phyloP scores from a whole-genome alignment of 495 filamentous ascomycete genomes.

The Aspergillus avenaceus region DNA sequence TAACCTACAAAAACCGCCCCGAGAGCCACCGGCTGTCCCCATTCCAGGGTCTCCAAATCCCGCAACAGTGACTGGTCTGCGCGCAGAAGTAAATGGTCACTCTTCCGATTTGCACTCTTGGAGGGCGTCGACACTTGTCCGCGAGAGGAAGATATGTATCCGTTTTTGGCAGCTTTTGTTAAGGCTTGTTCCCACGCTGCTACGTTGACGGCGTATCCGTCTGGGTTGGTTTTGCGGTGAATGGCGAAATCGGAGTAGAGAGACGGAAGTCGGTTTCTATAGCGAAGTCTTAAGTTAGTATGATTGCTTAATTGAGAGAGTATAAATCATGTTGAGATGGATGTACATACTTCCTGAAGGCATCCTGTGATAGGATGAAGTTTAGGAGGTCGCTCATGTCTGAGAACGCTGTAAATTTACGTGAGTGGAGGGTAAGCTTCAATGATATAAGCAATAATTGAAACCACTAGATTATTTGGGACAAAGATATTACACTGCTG shows the following conservation, averaged over 20 bases:
- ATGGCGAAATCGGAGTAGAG: slow-evolving; percentile 89
- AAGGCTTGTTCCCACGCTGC: slow-evolving; percentile 79
- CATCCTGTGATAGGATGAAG: slow-evolving; percentile 58
- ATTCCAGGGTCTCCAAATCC: slow-evolving; percentile 71
- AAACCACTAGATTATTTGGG: background rate
- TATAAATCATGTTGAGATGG: background rate
- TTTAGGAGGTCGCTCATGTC: slow-evolving; percentile 57
- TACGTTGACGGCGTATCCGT: slow-evolving; percentile 83
- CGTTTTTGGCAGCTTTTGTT: slow-evolving; percentile 60
- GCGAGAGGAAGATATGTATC: slow-evolving; percentile 51
- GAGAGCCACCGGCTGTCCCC: slow-evolving; percentile 78
- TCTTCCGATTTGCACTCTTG: slow-evolving; percentile 20
- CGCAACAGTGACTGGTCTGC: slow-evolving; percentile 65
- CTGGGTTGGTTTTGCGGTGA: slow-evolving; percentile 79
- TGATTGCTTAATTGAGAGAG: background rate
- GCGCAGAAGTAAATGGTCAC: slow-evolving; percentile 55
- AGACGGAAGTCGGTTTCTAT: slow-evolving; percentile 79
- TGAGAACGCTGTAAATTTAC: slow-evolving; percentile 6
- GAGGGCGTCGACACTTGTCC: background rate
- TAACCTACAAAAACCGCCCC: slow-evolving; percentile 65
- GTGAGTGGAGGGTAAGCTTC: too few relatives aligned
- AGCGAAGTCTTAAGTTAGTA: background rate
- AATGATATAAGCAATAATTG: background rate
- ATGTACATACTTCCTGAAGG: slow-evolving; percentile 55
- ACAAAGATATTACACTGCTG: background rate